Conservation (phyloP, 805 yeast species). For the Myxozyma udenii region DNA sequence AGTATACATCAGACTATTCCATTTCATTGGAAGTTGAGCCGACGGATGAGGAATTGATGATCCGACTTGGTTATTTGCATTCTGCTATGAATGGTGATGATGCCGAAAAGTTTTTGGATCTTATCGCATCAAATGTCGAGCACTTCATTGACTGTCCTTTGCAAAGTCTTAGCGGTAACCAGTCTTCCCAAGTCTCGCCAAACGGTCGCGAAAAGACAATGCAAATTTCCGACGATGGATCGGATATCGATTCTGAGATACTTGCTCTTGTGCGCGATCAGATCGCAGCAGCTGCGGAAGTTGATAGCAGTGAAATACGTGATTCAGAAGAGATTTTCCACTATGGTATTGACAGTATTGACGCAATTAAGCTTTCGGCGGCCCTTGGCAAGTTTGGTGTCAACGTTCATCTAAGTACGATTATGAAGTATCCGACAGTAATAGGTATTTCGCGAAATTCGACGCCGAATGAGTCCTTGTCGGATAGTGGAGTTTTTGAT, state of each 20-base stretch:
- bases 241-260: not conserved
- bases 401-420: conserved; percentile 10
- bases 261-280: not conserved
- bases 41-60: not conserved
- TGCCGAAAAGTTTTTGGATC: conserved; percentile 4
- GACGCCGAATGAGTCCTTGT: not conserved
- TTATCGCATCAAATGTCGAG: too few relatives aligned
- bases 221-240: too few relatives aligned
- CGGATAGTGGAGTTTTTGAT: not conserved
- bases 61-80: conserved; percentile 8
- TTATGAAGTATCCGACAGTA: conserved; percentile 22
- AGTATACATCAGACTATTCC: conserved; percentile 17
- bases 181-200: too few relatives aligned
- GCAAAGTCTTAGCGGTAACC: too few relatives aligned
- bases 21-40: conserved; percentile 23
- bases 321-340: conserved; percentile 17
- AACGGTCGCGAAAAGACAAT: too few relatives aligned
- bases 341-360: conserved; percentile 32
- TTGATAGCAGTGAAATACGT: not conserved
- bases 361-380: conserved; percentile 28
- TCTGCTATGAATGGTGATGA: not conserved
- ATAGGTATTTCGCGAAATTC: conserved; percentile 4
- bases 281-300: conserved; percentile 11
- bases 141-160: too few relatives aligned
- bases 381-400: conserved; percentile 9